These are phyloP conservation scores for Limonium bicolor DNA, from an alignment of 148 eudicot genomes.

Conservation along the genomic window DNA sequence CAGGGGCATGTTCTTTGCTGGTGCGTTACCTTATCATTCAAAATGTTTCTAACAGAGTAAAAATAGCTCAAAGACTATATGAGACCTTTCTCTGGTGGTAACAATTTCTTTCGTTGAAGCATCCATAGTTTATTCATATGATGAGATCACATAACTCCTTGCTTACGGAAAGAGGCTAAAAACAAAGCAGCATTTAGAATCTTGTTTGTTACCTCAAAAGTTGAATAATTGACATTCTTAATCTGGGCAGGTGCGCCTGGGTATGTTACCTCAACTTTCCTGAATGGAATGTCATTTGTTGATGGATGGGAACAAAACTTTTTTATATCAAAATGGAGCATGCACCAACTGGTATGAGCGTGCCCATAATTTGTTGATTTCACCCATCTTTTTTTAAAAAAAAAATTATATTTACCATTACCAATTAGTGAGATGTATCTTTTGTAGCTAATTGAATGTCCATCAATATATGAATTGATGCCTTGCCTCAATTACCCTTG, in stretches of 20 bases:
- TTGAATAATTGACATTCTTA: no score
- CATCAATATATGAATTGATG: slow-evolving; percentile 95
- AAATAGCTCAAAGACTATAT: no score
- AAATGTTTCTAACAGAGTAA: no score
- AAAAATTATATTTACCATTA: not conserved
- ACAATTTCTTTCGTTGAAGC: no score
- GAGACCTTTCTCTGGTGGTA: no score
- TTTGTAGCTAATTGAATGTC: slow-evolving; percentile 86
- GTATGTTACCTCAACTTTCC: slow-evolving; percentile 65
- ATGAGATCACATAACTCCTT: no score
- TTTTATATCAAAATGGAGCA: slow-evolving; percentile 95
- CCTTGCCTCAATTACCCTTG: slow-evolving; percentile 55
- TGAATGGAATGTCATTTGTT: slow-evolving; percentile 93
- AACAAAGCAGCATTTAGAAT: no score
- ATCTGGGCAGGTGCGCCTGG: slow-evolving; percentile 87
- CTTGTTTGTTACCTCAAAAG: no score
- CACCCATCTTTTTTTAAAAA: not conserved
- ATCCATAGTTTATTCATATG: no score
- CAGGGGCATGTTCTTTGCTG: no score
- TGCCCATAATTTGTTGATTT: not conserved
- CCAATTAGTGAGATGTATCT: not conserved
- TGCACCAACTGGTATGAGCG: slow-evolving; percentile 88
- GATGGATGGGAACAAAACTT: slow-evolving; percentile 97
- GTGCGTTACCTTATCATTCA: no score
- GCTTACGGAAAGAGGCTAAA: no score